Conservation (phyloP, 2,329 filamentous ascomycete species). For the Metarhizium brunneum region DNA sequence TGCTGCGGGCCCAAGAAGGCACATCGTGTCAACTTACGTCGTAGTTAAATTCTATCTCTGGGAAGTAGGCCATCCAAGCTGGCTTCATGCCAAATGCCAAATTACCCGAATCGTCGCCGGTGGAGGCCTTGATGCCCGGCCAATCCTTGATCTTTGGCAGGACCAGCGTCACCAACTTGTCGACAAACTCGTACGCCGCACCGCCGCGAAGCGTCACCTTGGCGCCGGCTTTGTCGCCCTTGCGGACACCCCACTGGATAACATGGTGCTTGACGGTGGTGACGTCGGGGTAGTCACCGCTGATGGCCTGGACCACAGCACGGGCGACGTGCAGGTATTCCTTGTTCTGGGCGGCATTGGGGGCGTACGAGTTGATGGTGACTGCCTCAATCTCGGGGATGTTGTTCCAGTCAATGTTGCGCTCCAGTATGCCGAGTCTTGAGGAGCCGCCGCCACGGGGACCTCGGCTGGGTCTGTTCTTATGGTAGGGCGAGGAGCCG, state of each 20-base stretch:
- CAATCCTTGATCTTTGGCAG: slow-evolving; percentile 96
- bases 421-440: slow-evolving; percentile 61
- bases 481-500: slow-evolving; percentile 86
- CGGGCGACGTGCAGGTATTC: slow-evolving; percentile 73
- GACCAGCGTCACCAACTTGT: slow-evolving; percentile 83
- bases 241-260: slow-evolving; percentile 63
- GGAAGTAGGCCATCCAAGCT: slow-evolving; percentile 73
- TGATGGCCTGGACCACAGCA: slow-evolving; percentile 78
- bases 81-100: slow-evolving; percentile 71
- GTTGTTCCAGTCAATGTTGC: slow-evolving; percentile 70
- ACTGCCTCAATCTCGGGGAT: slow-evolving; percentile 75
- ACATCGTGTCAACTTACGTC: slow-evolving; percentile 56
- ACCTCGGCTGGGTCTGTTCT: slow-evolving; percentile 76
- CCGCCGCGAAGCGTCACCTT: slow-evolving; percentile 73
- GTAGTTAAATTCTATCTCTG: slow-evolving; percentile 91
- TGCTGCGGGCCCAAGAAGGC: not conserved
- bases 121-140: slow-evolving; percentile 54
- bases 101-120: slow-evolving; percentile 84
- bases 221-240: slow-evolving; percentile 62
- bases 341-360: slow-evolving; percentile 60
- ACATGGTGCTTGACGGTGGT: slow-evolving; percentile 65
- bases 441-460: slow-evolving; percentile 65
- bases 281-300: slow-evolving; percentile 61
- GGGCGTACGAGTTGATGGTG: slow-evolving; percentile 68
- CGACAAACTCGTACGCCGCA: slow-evolving; percentile 80